Percentiles rank a stretch among this genome's conserved stretches.
These are phyloP conservation scores for Sorghum bicolor DNA, from an alignment of 176 grass and related monocot species.

Conservation along the genomic window DNA sequence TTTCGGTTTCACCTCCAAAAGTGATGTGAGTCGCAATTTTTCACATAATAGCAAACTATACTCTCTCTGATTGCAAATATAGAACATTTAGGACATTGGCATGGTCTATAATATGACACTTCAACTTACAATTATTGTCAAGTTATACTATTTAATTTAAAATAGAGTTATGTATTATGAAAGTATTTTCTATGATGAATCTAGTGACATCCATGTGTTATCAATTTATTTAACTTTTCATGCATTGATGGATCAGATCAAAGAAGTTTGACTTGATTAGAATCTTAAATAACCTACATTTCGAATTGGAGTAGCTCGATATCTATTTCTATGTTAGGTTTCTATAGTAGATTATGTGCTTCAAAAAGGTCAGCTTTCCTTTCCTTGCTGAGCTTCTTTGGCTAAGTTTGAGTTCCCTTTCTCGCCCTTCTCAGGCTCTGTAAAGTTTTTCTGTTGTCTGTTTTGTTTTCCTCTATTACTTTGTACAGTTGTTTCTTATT, in stretches of 20 bases:
- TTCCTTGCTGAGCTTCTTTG: not conserved
- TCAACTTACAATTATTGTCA: not conserved
- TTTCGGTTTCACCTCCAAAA: conserved; percentile 95
- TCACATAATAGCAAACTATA: not conserved
- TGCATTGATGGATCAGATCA: not conserved
- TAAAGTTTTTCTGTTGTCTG: not conserved
- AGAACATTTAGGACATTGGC: not conserved
- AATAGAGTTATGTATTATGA: not conserved
- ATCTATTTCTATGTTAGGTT: not conserved
- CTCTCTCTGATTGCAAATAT: not conserved
- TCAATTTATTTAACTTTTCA: not conserved
- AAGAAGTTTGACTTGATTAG: not conserved
- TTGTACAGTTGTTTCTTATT: not conserved
- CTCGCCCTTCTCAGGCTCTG: not conserved
- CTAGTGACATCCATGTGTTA: not conserved
- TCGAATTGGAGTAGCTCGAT: not conserved
- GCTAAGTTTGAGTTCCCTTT: not conserved
- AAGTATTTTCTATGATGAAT: not conserved
- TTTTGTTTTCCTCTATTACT: not conserved
- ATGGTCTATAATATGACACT: not conserved
- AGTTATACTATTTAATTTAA: not conserved
- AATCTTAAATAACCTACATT: not conserved
- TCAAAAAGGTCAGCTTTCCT: not conserved
- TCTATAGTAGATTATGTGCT: not conserved
- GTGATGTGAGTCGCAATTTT: conserved; percentile 67